Evolutionary conservation across 805 yeast species (phyloP).

Genomic region (Candida endomychidarum): DNA sequence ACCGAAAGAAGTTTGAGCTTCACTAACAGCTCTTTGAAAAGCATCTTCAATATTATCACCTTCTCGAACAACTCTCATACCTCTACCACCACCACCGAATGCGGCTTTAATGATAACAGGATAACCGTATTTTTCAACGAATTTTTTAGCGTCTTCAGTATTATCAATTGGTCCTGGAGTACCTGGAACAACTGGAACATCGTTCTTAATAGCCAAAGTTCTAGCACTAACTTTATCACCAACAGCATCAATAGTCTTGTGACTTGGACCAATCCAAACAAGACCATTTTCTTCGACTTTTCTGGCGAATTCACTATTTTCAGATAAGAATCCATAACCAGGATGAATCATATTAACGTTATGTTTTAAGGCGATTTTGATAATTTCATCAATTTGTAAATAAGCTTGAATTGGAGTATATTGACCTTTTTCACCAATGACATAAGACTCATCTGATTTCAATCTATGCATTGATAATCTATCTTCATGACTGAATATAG

Average conservation of each 20-base stretch:
- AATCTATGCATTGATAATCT: slow-evolving; percentile 90
- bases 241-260: slow-evolving; percentile 83
- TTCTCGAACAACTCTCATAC: slow-evolving; percentile 98
- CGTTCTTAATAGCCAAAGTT: slow-evolving; percentile 72
- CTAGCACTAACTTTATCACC: slow-evolving; percentile 98
- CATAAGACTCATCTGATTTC: slow-evolving; percentile 92
- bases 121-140: slow-evolving; percentile 82
- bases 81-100: slow-evolving; percentile 99
- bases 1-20: slow-evolving; percentile 95
- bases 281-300: slow-evolving; percentile 90
- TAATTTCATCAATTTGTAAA: slow-evolving; percentile 91
- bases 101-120: slow-evolving; percentile 99
- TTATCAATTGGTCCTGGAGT: slow-evolving; percentile 93
- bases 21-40: slow-evolving; percentile 88
- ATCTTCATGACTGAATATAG: slow-evolving; percentile 95
- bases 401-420: slow-evolving; percentile 95
- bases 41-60: slow-evolving; percentile 94
- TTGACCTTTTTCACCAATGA: slow-evolving; percentile 85
- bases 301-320: slow-evolving; percentile 89
- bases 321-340: slow-evolving; percentile 64
- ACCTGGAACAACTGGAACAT: slow-evolving; percentile 96
- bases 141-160: slow-evolving; percentile 72
- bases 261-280: slow-evolving; percentile 94
- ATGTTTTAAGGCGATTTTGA: slow-evolving; percentile 55
- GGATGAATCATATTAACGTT: slow-evolving; percentile 87